Conservation (phyloP, 306 rosid genomes). For the Mucuna pruriens region DNA sequence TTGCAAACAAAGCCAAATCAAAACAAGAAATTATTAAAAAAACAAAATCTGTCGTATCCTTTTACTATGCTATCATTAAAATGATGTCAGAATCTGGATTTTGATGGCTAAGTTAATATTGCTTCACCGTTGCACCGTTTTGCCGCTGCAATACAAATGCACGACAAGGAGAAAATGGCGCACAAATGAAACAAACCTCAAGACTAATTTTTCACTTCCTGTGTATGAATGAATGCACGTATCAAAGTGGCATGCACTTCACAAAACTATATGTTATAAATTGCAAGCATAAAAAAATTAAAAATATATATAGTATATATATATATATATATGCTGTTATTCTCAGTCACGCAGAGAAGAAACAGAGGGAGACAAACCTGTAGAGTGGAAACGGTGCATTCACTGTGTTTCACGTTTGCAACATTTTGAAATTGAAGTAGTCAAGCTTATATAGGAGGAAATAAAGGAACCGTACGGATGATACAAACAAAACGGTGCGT, state of each 20-base stretch:
- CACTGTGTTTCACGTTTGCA: not conserved
- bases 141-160: not conserved
- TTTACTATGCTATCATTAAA: not conserved
- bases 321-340: not conserved
- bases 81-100: not conserved
- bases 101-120: not conserved
- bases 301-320: too few relatives aligned
- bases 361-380: not conserved
- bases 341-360: not conserved
- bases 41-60: not conserved
- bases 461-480: too few relatives aligned
- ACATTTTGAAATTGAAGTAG: not conserved
- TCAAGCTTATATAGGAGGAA: not conserved
- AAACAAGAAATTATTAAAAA: not conserved
- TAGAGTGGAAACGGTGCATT: not conserved
- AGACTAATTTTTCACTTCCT: not conserved
- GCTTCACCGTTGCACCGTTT: not conserved
- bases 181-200: not conserved
- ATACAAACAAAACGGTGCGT: constrained; percentile 11
- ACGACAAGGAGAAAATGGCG: not conserved
- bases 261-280: not conserved
- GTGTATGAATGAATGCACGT: not conserved
- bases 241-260: not conserved
- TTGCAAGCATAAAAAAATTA: too few relatives aligned
- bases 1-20: not conserved